A percentile compares a stretch with the other conserved stretches of the same genome.
These are phyloP conservation scores for Gentiana macrophylla DNA, from an alignment of 257 asterid genomes.

Conservation along the genomic window DNA sequence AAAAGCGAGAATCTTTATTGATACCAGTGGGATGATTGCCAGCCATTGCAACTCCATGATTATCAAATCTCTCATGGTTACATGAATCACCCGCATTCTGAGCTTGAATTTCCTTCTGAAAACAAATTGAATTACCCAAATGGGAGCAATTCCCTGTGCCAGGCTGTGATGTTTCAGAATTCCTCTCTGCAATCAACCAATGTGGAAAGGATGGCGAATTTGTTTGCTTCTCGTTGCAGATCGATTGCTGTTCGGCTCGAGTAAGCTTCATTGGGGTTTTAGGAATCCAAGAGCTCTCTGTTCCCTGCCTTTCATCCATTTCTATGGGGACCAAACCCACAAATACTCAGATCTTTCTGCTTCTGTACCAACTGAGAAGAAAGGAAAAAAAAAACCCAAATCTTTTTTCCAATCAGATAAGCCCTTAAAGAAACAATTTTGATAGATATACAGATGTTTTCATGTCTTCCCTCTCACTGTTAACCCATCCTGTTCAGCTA, in stretches of 20 bases:
- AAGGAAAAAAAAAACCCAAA: too few species aligned
- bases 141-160: constrained; percentile 1
- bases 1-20: too few species aligned
- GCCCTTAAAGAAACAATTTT: background rate
- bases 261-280: constrained; percentile 52
- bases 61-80: constrained; percentile 9
- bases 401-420: too few species aligned
- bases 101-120: constrained; percentile 11
- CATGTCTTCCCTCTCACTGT: background rate
- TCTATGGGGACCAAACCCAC: constrained; percentile 15
- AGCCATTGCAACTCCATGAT: constrained; percentile 3
- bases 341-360: constrained; percentile 1
- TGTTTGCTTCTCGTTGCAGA: constrained; percentile 25
- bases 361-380: too few species aligned
- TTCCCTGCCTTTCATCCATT: constrained; percentile 41
- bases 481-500: background rate
- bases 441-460: background rate
- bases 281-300: constrained; percentile 47
- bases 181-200: constrained; percentile 10
- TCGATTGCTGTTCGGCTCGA: constrained; percentile 20
- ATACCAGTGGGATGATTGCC: constrained; percentile 6
- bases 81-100: constrained; percentile 17
- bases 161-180: constrained; percentile 1
- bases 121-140: constrained; percentile 7
- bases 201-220: constrained; percentile 9